Conservation (phyloP, 2,329 filamentous ascomycete species). For the Pseudogymnoascus sp. region DNA sequence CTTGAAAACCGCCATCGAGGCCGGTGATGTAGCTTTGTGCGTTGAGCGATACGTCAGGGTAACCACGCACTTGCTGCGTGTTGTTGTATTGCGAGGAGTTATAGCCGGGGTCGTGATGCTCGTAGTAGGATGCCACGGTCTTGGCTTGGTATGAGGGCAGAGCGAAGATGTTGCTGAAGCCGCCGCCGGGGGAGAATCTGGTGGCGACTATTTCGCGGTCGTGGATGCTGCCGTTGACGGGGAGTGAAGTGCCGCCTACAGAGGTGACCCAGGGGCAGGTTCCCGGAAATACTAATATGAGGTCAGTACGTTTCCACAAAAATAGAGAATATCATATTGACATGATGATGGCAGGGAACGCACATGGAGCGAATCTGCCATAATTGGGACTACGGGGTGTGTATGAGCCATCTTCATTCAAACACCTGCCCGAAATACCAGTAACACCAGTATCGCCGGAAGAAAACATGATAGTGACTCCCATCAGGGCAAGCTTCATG, state of each 20-base stretch:
- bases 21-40: slow-evolving; percentile 23
- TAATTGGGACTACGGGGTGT: slow-evolving; percentile 13
- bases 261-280: slow-evolving; percentile 60
- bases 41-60: slow-evolving; percentile 24
- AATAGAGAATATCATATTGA: neutral
- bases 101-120: slow-evolving; percentile 20
- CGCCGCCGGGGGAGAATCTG: slow-evolving; percentile 34
- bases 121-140: slow-evolving; percentile 22
- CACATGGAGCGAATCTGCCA: slow-evolving; percentile 17
- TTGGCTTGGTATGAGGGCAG: slow-evolving; percentile 22
- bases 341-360: neutral
- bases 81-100: slow-evolving; percentile 19
- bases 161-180: slow-evolving; percentile 38
- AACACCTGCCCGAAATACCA: too few species aligned
- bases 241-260: slow-evolving; percentile 51
- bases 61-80: slow-evolving; percentile 22
- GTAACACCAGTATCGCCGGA: too few species aligned
- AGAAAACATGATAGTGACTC: too few species aligned
- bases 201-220: slow-evolving; percentile 16
- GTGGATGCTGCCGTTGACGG: slow-evolving; percentile 27
- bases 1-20: slow-evolving; percentile 15
- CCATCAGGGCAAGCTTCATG: too few species aligned
- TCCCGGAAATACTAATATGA: slow-evolving; percentile 49
- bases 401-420: slow-evolving; percentile 1
- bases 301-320: slow-evolving; percentile 19